Base-by-base conservation (phyloP, 2,329 filamentous ascomycete genomes). In the Penicillium vulpinum region DNA sequence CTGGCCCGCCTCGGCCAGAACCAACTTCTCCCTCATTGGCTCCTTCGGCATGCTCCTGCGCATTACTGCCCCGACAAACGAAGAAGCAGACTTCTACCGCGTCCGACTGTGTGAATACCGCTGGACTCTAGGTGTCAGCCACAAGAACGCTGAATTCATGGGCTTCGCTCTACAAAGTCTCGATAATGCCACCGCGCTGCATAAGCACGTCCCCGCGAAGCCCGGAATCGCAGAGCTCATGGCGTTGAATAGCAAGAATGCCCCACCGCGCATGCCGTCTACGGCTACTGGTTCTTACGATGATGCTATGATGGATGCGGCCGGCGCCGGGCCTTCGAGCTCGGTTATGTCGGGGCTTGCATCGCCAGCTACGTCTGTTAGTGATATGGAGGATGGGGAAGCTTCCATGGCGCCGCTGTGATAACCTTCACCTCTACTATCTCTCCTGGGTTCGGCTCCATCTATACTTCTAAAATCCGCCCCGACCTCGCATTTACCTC, bases 71-170 rank as follows among this genome's bases (percentile, higher is more conserved):
- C 91, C 91, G 0, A 91, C 90, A 0, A 83, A 86, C 47, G 92
- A 97, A 71, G 93, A 97, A 74, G 91, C 90, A 0, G 91, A 94
- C 31, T 97, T 96, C 82, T 99, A 97, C 75, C 86, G 90, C 36
- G 84, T 90, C 13, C 82, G 93, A 1, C 77, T 97, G 22, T 88
- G 87, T 58, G 93, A 99, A 76, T 97, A 97, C 71, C 85, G 91
- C 48, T 99, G 93, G 93, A 97, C 93, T 10, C 80, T 97, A 54
- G 89, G 88, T 9, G 92, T 97, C 46, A 92, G 88, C 74, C 88
- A 86, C 43, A 91, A 91, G 71, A 86, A 89, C 46, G 84, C 83
- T 11, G 77, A 72, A 50, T 77, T 77, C 62, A 66, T 77, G 60
- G 58, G 73, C 61, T 91, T 90, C 65, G 88, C 89, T n/a, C 87